These are phyloP conservation scores for Magnusiomyces sp. DNA, from an alignment of 1,139 yeast species.

Conservation along the genomic window DNA sequence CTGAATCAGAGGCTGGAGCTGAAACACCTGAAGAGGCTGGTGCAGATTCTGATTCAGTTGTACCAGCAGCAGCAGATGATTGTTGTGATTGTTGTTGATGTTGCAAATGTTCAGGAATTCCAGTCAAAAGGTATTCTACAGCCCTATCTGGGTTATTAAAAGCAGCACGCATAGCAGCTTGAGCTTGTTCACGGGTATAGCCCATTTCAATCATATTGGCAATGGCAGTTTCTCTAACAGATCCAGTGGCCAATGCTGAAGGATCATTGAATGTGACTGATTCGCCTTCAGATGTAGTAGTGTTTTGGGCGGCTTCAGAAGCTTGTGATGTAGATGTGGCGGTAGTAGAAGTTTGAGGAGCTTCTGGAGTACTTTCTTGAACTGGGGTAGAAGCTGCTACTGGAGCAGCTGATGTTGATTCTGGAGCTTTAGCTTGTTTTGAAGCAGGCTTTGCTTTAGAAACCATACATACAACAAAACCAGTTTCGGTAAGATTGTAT, in stretches of 20 bases:
- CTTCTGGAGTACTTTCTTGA: conserved; percentile 22
- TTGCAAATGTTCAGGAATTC: conserved; percentile 64
- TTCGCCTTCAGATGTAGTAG: conserved; percentile 26
- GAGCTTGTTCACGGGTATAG: conserved; percentile 79
- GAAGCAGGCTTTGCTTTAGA: conserved; percentile 37
- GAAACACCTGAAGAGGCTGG: conserved; percentile 20
- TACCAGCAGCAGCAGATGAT: conserved; percentile 24
- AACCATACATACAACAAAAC: conserved; percentile 87
- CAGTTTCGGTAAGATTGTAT: conserved; percentile 72
- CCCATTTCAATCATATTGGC: conserved; percentile 94
- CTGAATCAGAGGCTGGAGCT: conserved; percentile 28
- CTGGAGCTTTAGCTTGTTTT: conserved; percentile 20
- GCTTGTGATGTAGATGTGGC: conserved; percentile 28
- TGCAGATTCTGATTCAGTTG: conserved; percentile 16
- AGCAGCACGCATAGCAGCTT: conserved; percentile 88
- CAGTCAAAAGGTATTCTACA: conserved; percentile 85
- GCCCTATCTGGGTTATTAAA: conserved; percentile 98
- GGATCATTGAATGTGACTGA: conserved; percentile 27
- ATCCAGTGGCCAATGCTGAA: conserved; percentile 47
- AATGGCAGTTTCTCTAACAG: conserved; percentile 59
- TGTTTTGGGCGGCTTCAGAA: conserved; percentile 24
- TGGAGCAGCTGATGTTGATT: conserved; percentile 22
- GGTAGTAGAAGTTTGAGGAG: conserved; percentile 24
- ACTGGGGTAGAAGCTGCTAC: conserved; percentile 22
- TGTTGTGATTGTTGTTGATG: conserved; percentile 25